A percentile compares a stretch with the other conserved stretches of the same genome.
These are phyloP conservation scores for Saxophila tyrrhenica DNA, from an alignment of 495 filamentous ascomycete species.

Conservation along the genomic window DNA sequence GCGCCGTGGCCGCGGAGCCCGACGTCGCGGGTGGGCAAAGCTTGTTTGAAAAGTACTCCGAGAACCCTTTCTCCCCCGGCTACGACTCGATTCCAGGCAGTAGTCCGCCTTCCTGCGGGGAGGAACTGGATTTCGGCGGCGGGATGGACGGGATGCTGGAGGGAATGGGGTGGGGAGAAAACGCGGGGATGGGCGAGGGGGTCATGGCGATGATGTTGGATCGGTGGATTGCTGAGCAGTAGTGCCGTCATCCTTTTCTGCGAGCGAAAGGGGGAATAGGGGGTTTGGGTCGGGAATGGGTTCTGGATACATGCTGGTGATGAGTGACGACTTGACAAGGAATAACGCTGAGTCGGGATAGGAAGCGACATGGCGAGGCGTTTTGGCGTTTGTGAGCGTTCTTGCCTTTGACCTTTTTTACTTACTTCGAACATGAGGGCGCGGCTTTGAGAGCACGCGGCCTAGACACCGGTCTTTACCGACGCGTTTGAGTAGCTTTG, in stretches of 20 bases:
- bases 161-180: too few relatives aligned
- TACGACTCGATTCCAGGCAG: not conserved
- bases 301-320: too few relatives aligned
- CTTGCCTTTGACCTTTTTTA: too few relatives aligned
- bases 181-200: not conserved
- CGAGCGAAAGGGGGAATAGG: not conserved
- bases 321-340: too few relatives aligned
- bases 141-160: not conserved
- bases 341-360: too few relatives aligned
- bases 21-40: not conserved
- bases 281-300: too few relatives aligned
- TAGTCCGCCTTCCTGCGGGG: not conserved
- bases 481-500: too few relatives aligned
- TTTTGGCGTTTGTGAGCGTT: not conserved
- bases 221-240: not conserved
- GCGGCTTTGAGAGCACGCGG: too few relatives aligned
- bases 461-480: too few relatives aligned
- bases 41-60: too few relatives aligned
- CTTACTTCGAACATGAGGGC: too few relatives aligned
- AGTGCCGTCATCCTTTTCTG: not conserved
- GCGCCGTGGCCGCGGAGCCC: not conserved
- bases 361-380: too few relatives aligned
- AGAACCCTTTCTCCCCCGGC: not conserved
- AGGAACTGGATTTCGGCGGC: not conserved
- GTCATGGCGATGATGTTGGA: not conserved